Evolutionary conservation across 352 stramenopile genomes (phyloP), one percentile per base, ranked within the genome.

Genomic region (Phytophthora aleatoria): DNA sequence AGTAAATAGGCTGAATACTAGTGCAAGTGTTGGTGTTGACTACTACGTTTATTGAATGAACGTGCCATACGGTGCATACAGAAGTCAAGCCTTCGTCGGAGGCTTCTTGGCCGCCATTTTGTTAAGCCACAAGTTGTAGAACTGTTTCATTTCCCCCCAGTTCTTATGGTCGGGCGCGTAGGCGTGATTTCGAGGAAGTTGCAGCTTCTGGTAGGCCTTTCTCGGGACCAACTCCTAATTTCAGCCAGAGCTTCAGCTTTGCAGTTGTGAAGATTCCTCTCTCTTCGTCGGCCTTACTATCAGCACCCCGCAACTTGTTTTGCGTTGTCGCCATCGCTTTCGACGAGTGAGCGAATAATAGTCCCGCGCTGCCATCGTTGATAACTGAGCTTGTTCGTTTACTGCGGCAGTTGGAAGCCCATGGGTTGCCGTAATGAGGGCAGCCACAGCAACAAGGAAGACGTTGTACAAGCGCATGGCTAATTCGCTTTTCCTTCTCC

Each of bases 1-100:
- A 56, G 59, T 64, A 63, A 64, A 62, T 68, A 60, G 57, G 63
- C 45, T 64, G 39, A 68, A 68, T 45, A 47, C 43, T 64, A 68
- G 59, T 57, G 43, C 45, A 49, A 53, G 53, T 60, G 54, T 59
- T 60, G 7, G 7, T 15, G 13, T 35, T 20, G 33, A n/a, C 10
- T 28, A 36, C 15, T 15, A 39, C 31, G n/a, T 31, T 28, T 24
- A 20, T 43, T 31, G 6, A 31, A 20, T 43, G n/a, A 54, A 50
- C 3, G 2, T 50, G 26, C 6, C 16, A 36, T 54, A 9, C 16
- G 4, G 27, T 26, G 5, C 3, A 27, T 55, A 24, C 44, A 16
- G 3, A 24, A 36, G 11, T 56, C 3, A 56, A 1, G 31, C 11
- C 12, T 30, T 35, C 0, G 35, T 45, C 3, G 20, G 11, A 43